phyloP scores from a whole-genome alignment of 2,329 filamentous ascomycete species.

The Colletotrichum cordylinicola region DNA sequence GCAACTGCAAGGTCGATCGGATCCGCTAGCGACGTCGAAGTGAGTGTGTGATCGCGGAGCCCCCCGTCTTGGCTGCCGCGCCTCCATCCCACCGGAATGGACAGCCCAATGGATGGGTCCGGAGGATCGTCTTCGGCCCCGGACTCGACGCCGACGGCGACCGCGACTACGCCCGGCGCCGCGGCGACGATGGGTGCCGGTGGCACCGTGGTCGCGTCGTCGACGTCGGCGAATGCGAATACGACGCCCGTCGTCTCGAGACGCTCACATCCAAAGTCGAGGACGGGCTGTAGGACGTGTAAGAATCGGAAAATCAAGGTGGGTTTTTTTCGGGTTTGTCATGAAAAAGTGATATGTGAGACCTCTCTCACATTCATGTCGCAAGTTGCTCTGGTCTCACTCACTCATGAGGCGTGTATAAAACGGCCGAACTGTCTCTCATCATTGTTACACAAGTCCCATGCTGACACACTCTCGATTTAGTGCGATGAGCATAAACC shows the following conservation, averaged over 20 bases:
- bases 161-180: conserved; percentile 6
- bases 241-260: conserved; percentile 36
- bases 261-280: conserved; percentile 61
- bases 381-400: background rate
- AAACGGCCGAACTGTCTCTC: background rate
- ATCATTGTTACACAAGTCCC: background rate
- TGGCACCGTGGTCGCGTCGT: background rate
- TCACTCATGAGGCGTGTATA: background rate
- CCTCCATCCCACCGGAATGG: background rate
- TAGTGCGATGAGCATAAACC: conserved; percentile 33
- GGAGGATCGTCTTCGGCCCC: conserved; percentile 14
- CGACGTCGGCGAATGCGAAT: background rate
- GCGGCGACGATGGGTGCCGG: background rate
- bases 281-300: conserved; percentile 59
- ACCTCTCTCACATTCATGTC: background rate
- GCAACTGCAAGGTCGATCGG: background rate
- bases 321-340: background rate
- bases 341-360: background rate
- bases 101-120: conserved; percentile 22
- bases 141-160: conserved; percentile 17
- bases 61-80: background rate
- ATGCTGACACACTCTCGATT: background rate
- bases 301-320: conserved; percentile 59
- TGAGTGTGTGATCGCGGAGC: background rate
- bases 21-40: background rate